phyloP scores from a whole-genome alignment of 306 rosid species.

The Lupinus albus region DNA sequence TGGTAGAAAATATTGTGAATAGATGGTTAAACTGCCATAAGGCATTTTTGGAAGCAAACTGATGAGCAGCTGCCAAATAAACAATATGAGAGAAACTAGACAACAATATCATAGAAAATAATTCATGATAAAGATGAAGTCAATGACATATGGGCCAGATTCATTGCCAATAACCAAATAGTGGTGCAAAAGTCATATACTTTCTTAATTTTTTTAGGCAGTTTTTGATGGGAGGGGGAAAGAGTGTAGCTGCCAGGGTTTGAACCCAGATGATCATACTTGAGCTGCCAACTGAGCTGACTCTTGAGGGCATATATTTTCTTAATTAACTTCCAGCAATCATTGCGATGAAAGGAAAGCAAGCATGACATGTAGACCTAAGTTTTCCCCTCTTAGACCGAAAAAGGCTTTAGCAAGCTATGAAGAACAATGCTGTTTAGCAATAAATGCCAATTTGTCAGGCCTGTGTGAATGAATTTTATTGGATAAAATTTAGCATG shows the following conservation, averaged over 20 bases:
- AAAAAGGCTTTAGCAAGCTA: constrained; percentile 14
- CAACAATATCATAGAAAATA: constrained; percentile 8
- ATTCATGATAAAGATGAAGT: not conserved
- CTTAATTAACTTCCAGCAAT: not conserved
- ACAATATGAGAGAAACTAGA: constrained; percentile 27
- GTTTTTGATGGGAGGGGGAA: too few species aligned
- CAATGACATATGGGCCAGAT: not conserved
- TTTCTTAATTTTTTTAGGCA: not conserved
- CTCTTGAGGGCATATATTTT: not conserved
- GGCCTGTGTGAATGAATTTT: too few species aligned
- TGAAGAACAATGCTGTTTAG: not conserved
- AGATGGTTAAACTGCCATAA: constrained; percentile 9
- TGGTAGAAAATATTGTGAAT: constrained; percentile 18
- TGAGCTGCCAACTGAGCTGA: too few species aligned
- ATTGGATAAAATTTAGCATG: too few species aligned
- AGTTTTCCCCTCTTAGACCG: constrained; percentile 7
- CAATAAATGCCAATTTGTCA: too few species aligned
- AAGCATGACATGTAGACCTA: constrained; percentile 11
- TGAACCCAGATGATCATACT: too few species aligned
- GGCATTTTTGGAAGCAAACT: constrained; percentile 31
- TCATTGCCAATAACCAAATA: constrained; percentile 4
- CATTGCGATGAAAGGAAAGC: not conserved
- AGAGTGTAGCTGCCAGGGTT: too few species aligned
- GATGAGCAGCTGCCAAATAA: constrained; percentile 14
- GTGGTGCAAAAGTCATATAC: constrained; percentile 16